Percentiles rank a stretch among this genome's conserved stretches.
Conservation (phyloP, 257 asterid genomes). For the Solanum chmielewskii region DNA sequence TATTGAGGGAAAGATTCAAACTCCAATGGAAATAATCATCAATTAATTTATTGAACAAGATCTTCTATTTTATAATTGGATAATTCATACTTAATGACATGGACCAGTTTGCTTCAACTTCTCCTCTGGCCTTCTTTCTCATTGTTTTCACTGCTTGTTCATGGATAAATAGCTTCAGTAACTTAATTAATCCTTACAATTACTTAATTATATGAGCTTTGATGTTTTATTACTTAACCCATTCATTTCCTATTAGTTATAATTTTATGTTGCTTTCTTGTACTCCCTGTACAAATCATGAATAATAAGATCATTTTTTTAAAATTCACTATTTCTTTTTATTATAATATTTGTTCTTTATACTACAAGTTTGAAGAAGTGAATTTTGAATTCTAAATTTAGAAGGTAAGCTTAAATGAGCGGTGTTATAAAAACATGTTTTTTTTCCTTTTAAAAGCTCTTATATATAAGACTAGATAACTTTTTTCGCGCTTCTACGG, state of each 20-base stretch:
- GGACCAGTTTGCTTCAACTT: constrained; percentile 11
- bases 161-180: too few species aligned
- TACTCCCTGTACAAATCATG: not conserved
- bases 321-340: too few species aligned
- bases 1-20: not conserved
- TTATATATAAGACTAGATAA: too few species aligned
- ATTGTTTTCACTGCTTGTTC: too few species aligned
- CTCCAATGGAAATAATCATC: not conserved
- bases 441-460: too few species aligned
- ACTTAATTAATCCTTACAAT: not conserved
- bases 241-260: not conserved
- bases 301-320: too few species aligned
- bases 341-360: too few species aligned
- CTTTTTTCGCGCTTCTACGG: too few species aligned
- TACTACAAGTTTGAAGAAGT: too few species aligned
- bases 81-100: not conserved
- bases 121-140: not conserved
- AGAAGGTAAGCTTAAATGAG: too few species aligned
- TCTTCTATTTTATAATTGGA: not conserved
- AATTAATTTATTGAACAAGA: not conserved
- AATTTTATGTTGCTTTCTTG: not conserved
- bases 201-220: not conserved
- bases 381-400: too few species aligned
- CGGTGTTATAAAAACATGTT: too few species aligned
- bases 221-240: not conserved